phyloP scores from a whole-genome alignment of 352 stramenopile species.

The Phytophthora sansomeana region DNA sequence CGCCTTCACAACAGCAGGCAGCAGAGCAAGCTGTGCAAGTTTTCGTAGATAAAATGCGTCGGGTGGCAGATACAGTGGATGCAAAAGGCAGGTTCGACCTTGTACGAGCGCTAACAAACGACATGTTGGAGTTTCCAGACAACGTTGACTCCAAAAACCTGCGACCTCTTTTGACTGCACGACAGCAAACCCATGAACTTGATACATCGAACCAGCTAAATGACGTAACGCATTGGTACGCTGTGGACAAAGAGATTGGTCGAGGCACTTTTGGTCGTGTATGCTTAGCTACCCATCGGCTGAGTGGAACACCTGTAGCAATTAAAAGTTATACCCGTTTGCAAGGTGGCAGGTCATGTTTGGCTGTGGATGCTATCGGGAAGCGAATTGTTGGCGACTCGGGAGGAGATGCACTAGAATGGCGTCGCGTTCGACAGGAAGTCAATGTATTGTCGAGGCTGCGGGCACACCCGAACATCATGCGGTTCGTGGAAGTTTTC shows the following conservation, averaged over 20 bases:
- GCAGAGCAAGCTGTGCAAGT: slow-evolving; percentile 23
- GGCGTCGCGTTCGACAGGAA: slow-evolving; percentile 68
- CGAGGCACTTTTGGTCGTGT: slow-evolving; percentile 67
- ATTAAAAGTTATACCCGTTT: slow-evolving; percentile 75
- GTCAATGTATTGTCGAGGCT: slow-evolving; percentile 55
- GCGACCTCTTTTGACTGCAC: not conserved
- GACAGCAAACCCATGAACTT: slow-evolving; percentile 14
- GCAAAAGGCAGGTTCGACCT: slow-evolving; percentile 21
- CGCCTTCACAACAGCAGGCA: slow-evolving; percentile 6
- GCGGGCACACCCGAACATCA: slow-evolving; percentile 46
- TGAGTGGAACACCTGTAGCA: slow-evolving; percentile 52
- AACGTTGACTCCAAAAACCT: not conserved
- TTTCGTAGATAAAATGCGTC: slow-evolving; percentile 33
- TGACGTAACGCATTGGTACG: slow-evolving; percentile 48
- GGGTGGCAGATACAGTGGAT: slow-evolving; percentile 14
- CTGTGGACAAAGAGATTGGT: slow-evolving; percentile 53
- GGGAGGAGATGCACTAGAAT: slow-evolving; percentile 51
- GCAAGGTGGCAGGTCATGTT: slow-evolving; percentile 46
- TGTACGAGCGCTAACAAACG: slow-evolving; percentile 9
- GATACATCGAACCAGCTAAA: slow-evolving; percentile 20
- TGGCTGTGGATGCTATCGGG: slow-evolving; percentile 9
- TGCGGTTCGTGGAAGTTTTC: slow-evolving; percentile 68
- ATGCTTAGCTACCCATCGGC: slow-evolving; percentile 47
- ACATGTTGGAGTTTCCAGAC: not conserved
- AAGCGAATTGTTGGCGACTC: slow-evolving; percentile 11